These are phyloP conservation scores for Claviceps pusilla DNA, from an alignment of 2,329 filamentous ascomycete species.

Conservation along the genomic window DNA sequence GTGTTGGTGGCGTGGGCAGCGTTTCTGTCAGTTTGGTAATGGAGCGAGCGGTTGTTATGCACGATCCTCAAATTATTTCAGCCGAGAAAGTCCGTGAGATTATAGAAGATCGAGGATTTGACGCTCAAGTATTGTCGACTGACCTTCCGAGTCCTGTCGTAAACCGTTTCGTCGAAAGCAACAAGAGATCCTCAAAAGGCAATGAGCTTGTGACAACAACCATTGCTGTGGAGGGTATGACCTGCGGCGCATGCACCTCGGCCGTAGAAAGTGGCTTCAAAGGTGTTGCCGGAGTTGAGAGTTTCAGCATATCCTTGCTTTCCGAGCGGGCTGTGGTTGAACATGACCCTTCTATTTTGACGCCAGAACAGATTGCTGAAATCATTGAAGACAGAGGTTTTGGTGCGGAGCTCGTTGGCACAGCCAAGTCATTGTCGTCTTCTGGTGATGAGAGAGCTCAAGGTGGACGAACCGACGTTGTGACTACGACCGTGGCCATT, in stretches of 20 bases:
- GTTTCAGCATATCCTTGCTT: conserved; percentile 68
- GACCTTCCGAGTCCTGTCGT: conserved; percentile 48
- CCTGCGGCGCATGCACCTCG: conserved; percentile 77
- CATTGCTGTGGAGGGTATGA: conserved; percentile 74
- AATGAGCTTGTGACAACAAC: conserved; percentile 49
- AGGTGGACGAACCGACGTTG: conserved; percentile 23
- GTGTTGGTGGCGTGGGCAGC: conserved; percentile 63
- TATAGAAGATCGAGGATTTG: conserved; percentile 85
- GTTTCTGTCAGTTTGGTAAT: conserved; percentile 90
- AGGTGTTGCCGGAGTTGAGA: conserved; percentile 54
- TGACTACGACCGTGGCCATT: conserved; percentile 73
- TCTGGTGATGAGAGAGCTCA: conserved; percentile 15
- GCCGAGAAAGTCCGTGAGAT: conserved; percentile 67
- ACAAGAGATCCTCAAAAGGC: conserved; percentile 24
- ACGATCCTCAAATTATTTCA: conserved; percentile 61
- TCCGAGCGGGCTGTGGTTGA: conserved; percentile 76
- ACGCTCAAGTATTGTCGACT: conserved; percentile 74
- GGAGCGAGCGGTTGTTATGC: conserved; percentile 87
- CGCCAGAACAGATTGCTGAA: conserved; percentile 38
- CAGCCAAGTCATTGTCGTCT: conserved; percentile 30
- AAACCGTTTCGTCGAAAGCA: conserved; percentile 19
- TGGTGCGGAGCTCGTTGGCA: conserved; percentile 64
- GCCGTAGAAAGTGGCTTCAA: conserved; percentile 71
- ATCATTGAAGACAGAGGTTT: conserved; percentile 63
- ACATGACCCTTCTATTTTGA: conserved; percentile 48